phyloP scores from a whole-genome alignment of 495 filamentous ascomycete species.

The Penicillium pulvis region DNA sequence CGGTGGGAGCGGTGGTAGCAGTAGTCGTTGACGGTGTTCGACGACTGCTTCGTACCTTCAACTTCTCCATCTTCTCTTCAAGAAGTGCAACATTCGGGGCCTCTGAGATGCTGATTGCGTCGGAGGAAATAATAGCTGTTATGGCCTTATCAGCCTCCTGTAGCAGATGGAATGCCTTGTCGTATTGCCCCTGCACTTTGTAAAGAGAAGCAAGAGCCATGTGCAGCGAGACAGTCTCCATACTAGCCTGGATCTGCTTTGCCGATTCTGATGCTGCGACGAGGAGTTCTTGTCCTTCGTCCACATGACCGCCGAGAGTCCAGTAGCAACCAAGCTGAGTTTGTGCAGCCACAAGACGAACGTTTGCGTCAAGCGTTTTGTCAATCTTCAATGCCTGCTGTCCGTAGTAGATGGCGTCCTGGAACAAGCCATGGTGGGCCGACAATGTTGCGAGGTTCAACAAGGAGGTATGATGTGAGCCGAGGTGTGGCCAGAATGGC shows the following conservation, averaged over 20 bases:
- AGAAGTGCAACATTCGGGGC: conserved; percentile 27
- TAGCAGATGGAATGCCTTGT: conserved; percentile 51
- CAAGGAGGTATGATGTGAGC: conserved; percentile 67
- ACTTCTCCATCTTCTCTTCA: conserved; percentile 44
- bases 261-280: conserved; percentile 48
- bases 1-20: conserved; percentile 16
- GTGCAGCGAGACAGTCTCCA: conserved; percentile 50
- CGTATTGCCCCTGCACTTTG: conserved; percentile 42
- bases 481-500: conserved; percentile 79
- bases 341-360: conserved; percentile 52
- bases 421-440: conserved; percentile 79
- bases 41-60: conserved; percentile 38
- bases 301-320: conserved; percentile 60
- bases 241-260: conserved; percentile 41
- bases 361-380: conserved; percentile 62
- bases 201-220: conserved; percentile 48
- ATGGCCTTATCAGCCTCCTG: conserved; percentile 46
- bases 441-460: conserved; percentile 74
- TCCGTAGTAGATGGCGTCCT: conserved; percentile 87
- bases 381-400: conserved; percentile 84
- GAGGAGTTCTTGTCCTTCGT: conserved; percentile 64
- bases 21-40: conserved; percentile 24
- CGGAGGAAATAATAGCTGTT: conserved; percentile 26
- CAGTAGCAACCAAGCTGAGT: conserved; percentile 65
- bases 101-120: conserved; percentile 19